These are phyloP conservation scores for Zymoseptoria ardabiliae DNA, from an alignment of 2,329 filamentous ascomycete species.

Conservation along the genomic window DNA sequence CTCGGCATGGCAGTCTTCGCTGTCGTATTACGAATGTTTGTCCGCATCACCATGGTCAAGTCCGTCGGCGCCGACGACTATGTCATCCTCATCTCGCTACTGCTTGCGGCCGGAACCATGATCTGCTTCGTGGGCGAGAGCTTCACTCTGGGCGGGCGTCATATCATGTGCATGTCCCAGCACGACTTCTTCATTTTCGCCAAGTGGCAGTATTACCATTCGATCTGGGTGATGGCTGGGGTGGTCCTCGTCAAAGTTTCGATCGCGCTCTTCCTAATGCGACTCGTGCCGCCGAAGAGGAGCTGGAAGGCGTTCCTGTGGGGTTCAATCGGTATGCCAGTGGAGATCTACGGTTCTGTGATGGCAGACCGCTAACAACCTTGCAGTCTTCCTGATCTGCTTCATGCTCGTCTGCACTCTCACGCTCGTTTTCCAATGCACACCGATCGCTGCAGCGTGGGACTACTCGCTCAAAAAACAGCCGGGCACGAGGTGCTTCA, in stretches of 20 bases:
- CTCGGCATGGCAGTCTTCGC: constrained; percentile 14
- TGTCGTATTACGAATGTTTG: constrained; percentile 23
- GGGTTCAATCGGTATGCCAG: constrained; percentile 36
- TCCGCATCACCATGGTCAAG: constrained; percentile 41
- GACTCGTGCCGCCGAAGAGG: constrained; percentile 35
- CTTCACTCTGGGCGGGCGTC: constrained; percentile 42
- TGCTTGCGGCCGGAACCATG: constrained; percentile 28
- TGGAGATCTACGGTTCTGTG: background rate
- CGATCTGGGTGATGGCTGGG: constrained; percentile 41
- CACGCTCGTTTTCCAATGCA: constrained; percentile 44
- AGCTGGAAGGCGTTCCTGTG: constrained; percentile 38
- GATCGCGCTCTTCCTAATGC: constrained; percentile 40
- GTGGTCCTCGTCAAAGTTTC: constrained; percentile 43
- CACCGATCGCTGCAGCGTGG: constrained; percentile 42
- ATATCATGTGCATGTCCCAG: constrained; percentile 25
- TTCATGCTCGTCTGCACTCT: constrained; percentile 38
- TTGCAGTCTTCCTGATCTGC: constrained; percentile 35
- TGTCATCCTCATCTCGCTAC: constrained; percentile 37
- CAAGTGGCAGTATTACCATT: constrained; percentile 41
- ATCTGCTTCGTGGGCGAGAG: constrained; percentile 41
- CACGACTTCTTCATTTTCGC: constrained; percentile 31
- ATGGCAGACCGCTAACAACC: background rate
- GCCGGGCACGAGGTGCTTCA: constrained; percentile 38
- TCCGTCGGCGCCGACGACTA: constrained; percentile 46
- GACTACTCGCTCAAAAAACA: constrained; percentile 30